phyloP scores from a whole-genome alignment of 2,329 filamentous ascomycete genomes.

The Hypoxylon sp. region DNA sequence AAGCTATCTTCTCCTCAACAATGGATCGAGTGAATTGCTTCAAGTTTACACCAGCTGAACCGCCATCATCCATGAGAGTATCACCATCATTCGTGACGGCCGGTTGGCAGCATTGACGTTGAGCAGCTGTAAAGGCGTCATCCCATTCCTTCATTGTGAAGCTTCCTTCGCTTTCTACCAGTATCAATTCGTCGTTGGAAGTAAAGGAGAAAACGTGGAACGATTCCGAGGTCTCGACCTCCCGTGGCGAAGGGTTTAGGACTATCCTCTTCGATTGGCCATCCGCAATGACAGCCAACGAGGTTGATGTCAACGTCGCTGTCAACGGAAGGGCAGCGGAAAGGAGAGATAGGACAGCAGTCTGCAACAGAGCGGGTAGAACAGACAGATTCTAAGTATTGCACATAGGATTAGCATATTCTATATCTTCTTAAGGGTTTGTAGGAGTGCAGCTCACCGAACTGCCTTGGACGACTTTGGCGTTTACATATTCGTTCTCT shows the following conservation, averaged over 20 bases:
- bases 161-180: constrained; percentile 84
- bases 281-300: constrained; percentile 70
- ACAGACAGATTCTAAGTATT: constrained; percentile 77
- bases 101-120: constrained; percentile 73
- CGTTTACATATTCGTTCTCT: constrained; percentile 74
- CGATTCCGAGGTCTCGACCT: constrained; percentile 75
- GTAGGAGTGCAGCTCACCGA: constrained; percentile 64
- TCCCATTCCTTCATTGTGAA: constrained; percentile 86
- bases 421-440: constrained; percentile 9
- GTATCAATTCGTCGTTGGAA: constrained; percentile 78
- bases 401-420: constrained; percentile 44
- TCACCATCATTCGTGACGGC: constrained; percentile 58
- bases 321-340: constrained; percentile 87
- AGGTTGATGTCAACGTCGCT: constrained; percentile 76
- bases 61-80: constrained; percentile 63
- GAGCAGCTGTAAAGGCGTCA: constrained; percentile 74
- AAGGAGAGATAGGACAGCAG: constrained; percentile 81
- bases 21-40: constrained; percentile 73
- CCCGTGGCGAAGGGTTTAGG: constrained; percentile 73
- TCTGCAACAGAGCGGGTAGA: constrained; percentile 86
- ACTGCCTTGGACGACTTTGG: constrained; percentile 71
- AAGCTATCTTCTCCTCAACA: constrained; percentile 63
- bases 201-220: constrained; percentile 88
- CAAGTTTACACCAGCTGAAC: constrained; percentile 64
- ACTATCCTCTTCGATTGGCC: constrained; percentile 61